Percentiles rank a stretch among this genome's conserved stretches.
These are phyloP conservation scores for Globisporangium recalcitrans DNA, from an alignment of 352 stramenopile genomes.

Conservation along the genomic window DNA sequence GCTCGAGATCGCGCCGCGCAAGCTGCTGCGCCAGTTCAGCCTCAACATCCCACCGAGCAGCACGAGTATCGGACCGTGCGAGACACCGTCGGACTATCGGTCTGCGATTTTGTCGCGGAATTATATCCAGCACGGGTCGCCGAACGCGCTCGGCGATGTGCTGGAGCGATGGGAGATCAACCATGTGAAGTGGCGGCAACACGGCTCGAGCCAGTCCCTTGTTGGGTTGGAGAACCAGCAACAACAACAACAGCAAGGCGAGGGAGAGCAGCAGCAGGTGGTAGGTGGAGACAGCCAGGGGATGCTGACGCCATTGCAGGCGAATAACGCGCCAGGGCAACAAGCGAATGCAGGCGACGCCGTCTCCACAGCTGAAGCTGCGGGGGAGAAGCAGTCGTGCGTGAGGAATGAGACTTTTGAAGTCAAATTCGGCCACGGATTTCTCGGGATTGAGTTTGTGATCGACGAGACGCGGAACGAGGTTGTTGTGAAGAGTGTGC, in stretches of 20 bases:
- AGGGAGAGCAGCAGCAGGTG: background rate
- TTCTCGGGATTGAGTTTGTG: constrained; percentile 70
- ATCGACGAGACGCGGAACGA: constrained; percentile 40
- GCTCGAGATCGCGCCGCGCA: constrained; percentile 62
- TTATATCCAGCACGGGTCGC: constrained; percentile 26
- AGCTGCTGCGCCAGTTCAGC: constrained; percentile 71
- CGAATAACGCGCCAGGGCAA: background rate
- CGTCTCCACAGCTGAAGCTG: background rate
- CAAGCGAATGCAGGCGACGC: too few species aligned
- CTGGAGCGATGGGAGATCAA: constrained; percentile 55
- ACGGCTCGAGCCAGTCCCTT: constrained; percentile 13
- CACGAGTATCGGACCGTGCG: background rate
- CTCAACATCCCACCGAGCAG: constrained; percentile 58
- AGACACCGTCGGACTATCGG: constrained; percentile 8
- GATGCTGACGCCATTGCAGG: background rate
- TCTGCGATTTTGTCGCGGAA: constrained; percentile 11
- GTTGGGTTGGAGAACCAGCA: background rate
- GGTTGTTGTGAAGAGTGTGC: constrained; percentile 65
- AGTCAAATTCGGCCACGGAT: constrained; percentile 64
- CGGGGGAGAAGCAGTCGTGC: background rate
- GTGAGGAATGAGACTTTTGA: constrained; percentile 49
- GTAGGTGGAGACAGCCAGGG: constrained; percentile 10
- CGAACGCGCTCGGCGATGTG: constrained; percentile 38
- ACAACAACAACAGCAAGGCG: background rate
- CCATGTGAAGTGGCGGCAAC: constrained; percentile 43